phyloP scores from a whole-genome alignment of 208 protist species.

The Balamuthia mandrillaris region DNA sequence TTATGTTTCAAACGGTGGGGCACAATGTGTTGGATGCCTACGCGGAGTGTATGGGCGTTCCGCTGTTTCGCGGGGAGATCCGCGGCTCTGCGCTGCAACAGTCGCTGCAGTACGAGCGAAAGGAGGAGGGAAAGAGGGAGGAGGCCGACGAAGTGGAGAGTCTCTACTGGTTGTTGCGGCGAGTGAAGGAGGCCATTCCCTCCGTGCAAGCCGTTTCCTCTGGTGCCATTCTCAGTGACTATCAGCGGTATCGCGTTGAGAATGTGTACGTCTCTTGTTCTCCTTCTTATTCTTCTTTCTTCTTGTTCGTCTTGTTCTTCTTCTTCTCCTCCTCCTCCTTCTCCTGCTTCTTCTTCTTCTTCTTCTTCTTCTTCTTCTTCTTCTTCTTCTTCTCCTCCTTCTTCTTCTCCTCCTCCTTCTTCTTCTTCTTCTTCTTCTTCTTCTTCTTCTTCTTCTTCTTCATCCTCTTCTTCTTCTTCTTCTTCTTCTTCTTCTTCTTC shows the following conservation, averaged over 20 bases:
- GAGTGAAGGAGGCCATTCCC: slow-evolving; percentile 68
- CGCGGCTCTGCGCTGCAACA: slow-evolving; percentile 72
- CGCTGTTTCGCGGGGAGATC: slow-evolving; percentile 83
- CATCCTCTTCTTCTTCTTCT: not conserved
- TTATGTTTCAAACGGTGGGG: slow-evolving; percentile 98
- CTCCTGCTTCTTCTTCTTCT: not conserved
- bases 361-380: not conserved
- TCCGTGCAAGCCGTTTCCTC: slow-evolving; percentile 85
- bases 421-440: not conserved
- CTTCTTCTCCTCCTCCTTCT: not conserved
- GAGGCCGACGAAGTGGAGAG: slow-evolving; percentile 98
- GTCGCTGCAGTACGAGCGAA: slow-evolving; percentile 76
- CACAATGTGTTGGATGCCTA: slow-evolving; percentile 84
- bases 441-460: not conserved
- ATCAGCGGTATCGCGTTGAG: slow-evolving; percentile 96
- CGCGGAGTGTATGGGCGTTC: slow-evolving; percentile 84
- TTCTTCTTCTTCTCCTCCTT: not conserved
- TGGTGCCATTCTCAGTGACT: slow-evolving; percentile 96
- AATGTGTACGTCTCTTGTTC: slow-evolving; percentile 73
- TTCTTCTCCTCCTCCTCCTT: not conserved
- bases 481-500: not conserved
- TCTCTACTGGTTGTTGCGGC: slow-evolving; percentile 84
- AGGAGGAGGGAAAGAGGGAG: no score
- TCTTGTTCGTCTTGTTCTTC: not conserved
- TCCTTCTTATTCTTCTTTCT: not conserved